These are phyloP conservation scores for Pilatotrama ljubarskyi DNA, from an alignment of 768 basidiomycete genomes.

Conservation along the genomic window DNA sequence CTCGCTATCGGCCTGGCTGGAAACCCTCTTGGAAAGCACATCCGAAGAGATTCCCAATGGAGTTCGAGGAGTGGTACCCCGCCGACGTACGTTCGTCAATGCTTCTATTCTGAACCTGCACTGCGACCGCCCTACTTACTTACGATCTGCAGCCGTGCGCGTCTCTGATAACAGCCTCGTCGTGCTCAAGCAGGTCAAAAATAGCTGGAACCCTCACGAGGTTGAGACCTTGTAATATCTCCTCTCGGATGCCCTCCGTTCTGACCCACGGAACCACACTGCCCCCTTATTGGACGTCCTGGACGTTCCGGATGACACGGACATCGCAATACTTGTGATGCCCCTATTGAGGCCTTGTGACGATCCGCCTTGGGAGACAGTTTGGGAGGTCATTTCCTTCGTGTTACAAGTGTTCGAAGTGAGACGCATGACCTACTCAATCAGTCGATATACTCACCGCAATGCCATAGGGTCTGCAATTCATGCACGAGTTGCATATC, in stretches of 20 bases:
- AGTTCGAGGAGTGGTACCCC: background rate
- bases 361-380: slow-evolving; percentile 29
- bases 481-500: slow-evolving; percentile 37
- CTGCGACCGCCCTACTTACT: slow-evolving; percentile 1
- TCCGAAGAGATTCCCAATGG: background rate
- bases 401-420: background rate
- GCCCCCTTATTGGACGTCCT: slow-evolving; percentile 27
- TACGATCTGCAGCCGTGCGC: slow-evolving; percentile 29
- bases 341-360: slow-evolving; percentile 32
- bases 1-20: slow-evolving; percentile 29
- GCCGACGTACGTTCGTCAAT: background rate
- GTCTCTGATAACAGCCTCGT: slow-evolving; percentile 25
- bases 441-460: background rate
- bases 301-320: slow-evolving; percentile 9
- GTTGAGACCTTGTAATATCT: slow-evolving; percentile 28
- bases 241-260: slow-evolving; percentile 20
- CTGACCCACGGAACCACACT: slow-evolving; percentile 31
- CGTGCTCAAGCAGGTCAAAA: slow-evolving; percentile 21
- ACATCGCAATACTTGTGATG: slow-evolving; percentile 32
- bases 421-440: background rate
- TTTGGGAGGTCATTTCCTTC: background rate
- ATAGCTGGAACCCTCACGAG: slow-evolving; percentile 24
- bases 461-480: slow-evolving; percentile 31
- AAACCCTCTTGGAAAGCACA: slow-evolving; percentile 26
- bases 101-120: too few species aligned